A percentile compares a stretch with the other conserved stretches of the same genome.
Conservation (phyloP, 495 filamentous ascomycete genomes). For the Diplogelasinospora grovesii region DNA sequence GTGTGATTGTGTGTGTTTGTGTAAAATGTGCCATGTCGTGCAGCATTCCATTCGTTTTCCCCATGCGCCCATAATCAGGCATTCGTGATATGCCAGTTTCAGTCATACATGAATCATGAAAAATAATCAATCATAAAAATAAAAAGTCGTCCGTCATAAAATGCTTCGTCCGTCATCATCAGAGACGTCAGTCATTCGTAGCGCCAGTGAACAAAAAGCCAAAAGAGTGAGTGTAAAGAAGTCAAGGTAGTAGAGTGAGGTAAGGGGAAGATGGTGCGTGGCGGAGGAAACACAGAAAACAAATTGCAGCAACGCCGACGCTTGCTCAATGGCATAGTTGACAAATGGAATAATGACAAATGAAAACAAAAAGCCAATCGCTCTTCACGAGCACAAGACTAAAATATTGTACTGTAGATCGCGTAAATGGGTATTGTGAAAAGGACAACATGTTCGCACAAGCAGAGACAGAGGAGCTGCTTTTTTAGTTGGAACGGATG, state of each 20-base stretch:
- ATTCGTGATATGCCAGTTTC: no score
- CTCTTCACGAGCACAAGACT: slow-evolving; percentile 21
- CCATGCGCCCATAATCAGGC: no score
- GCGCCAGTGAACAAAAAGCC: no score
- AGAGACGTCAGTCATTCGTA: slow-evolving; percentile 21
- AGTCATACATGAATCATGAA: no score
- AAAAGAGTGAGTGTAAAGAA: background rate
- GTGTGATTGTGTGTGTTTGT: slow-evolving; percentile 5
- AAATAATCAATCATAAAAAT: no score
- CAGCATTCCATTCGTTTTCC: no score
- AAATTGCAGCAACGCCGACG: slow-evolving; percentile 18
- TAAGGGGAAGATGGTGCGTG: slow-evolving; percentile 1
- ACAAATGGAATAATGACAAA: slow-evolving; percentile 25
- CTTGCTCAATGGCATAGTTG: slow-evolving; percentile 18
- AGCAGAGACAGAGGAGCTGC: slow-evolving; percentile 23
- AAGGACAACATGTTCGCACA: slow-evolving; percentile 16
- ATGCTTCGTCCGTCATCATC: slow-evolving; percentile 8
- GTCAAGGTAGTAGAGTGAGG: slow-evolving; percentile 2
- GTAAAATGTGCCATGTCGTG: no score
- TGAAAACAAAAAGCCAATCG: slow-evolving; percentile 19
- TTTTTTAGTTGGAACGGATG: slow-evolving; percentile 74
- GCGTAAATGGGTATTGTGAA: slow-evolving; percentile 19
- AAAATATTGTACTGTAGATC: slow-evolving; percentile 12
- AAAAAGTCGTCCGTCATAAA: no score
- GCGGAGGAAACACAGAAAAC: slow-evolving; percentile 4